Evolutionary conservation across 2,329 filamentous ascomycete species (phyloP).

Genomic region (Sphaerulina vaccinii): DNA sequence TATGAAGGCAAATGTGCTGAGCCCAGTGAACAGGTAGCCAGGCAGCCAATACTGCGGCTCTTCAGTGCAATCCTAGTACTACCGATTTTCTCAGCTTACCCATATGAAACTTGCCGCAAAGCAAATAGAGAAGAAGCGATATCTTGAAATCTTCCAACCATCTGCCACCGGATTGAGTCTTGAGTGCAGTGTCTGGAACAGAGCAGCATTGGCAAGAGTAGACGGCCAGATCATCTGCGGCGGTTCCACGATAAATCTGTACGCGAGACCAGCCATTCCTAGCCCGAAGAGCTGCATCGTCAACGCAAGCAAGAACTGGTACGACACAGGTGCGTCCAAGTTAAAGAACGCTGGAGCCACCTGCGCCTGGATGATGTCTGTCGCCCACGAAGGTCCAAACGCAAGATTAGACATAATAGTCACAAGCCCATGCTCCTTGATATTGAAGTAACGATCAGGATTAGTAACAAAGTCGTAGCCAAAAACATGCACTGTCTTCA

Average conservation of each 20-base stretch:
- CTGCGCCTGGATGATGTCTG: constrained; percentile 7
- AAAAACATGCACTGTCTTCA: constrained; percentile 1
- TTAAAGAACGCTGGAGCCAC: not conserved
- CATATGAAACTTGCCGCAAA: constrained; percentile 1
- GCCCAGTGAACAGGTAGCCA: constrained; percentile 2
- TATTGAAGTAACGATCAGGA: constrained; percentile 1
- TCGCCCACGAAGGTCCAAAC: constrained; percentile 4
- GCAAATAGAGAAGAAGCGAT: not conserved
- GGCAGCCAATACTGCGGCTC: not conserved
- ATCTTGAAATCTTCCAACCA: constrained; percentile 3
- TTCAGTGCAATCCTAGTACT: not conserved
- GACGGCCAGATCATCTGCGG: constrained; percentile 9
- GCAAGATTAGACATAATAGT: constrained; percentile 8
- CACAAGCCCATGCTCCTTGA: constrained; percentile 1
- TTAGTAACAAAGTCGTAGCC: not conserved
- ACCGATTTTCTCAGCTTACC: not conserved
- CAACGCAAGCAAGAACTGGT: constrained; percentile 1
- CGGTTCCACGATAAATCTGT: constrained; percentile 5
- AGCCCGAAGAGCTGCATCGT: constrained; percentile 9
- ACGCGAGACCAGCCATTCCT: constrained; percentile 3
- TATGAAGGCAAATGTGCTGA: constrained; percentile 9
- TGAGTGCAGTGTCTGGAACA: constrained; percentile 3
- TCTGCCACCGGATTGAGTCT: constrained; percentile 3
- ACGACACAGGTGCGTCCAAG: not conserved
- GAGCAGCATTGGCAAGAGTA: constrained; percentile 2